Evolutionary conservation across 108 stramenopile species (phyloP).

Genomic region (Fragilaria crotonensis): DNA sequence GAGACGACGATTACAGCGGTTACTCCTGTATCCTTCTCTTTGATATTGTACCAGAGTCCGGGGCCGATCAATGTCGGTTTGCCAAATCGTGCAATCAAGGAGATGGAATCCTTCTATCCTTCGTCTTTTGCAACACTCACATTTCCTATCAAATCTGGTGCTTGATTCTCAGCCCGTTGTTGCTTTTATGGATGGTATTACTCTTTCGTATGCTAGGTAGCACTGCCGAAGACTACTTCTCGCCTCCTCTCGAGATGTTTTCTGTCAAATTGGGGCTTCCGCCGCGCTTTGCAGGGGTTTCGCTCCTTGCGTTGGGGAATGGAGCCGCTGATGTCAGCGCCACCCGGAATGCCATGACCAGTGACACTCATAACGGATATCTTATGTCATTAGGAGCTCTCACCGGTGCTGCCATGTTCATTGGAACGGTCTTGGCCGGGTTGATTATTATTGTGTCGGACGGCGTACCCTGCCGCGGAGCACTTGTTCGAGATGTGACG

Average conservation of each 20-base stretch:
- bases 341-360: conserved; percentile 75
- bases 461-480: conserved; percentile 79
- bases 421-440: conserved; percentile 78
- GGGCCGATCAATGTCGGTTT: conserved; percentile 56
- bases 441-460: conserved; percentile 63
- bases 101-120: conserved; percentile 51
- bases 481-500: conserved; percentile 75
- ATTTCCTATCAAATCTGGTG: conserved; percentile 26
- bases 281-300: conserved; percentile 94
- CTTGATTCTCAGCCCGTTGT: conserved; percentile 42
- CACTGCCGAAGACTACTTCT: conserved; percentile 96
- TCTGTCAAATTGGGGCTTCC: conserved; percentile 74
- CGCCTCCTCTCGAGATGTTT: conserved; percentile 88
- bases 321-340: conserved; percentile 95
- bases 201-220: conserved; percentile 85
- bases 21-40: conserved; percentile 42
- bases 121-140: conserved; percentile 55
- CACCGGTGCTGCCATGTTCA: conserved; percentile 92
- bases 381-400: conserved; percentile 82
- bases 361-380: conserved; percentile 73
- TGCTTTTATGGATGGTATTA: conserved; percentile 61
- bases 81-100: conserved; percentile 66
- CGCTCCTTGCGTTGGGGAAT: conserved; percentile 93
- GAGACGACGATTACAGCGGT: conserved; percentile 16
- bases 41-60: conserved; percentile 19